Base-by-base conservation (phyloP, 331 rosid genomes). In the Malus hybrid region DNA sequence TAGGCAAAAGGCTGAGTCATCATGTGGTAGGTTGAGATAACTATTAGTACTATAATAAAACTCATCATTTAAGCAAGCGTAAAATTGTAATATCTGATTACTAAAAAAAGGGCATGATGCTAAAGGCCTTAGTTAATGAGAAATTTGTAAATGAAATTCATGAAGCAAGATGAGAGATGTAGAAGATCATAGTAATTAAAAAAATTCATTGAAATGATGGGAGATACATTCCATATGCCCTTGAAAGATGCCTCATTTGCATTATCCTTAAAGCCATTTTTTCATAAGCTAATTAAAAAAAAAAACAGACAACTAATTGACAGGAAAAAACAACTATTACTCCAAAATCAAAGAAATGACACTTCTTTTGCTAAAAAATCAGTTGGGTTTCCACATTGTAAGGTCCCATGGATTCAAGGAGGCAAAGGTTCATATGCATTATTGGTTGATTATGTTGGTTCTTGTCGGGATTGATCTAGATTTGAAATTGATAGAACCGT, bases 181-280 rank as follows among this genome's bases (percentile, higher is more conserved):
- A 86, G 83, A 86, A 77, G 77, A 82, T 85, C 75, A 82, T 84
- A 71, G 76, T 85, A 65, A 88, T 42, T 4, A 5, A 22, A 71
- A 76, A 66, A 78, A 67, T 68, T 66, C 75, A 77, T 83, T 86
- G 86, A 81, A 83, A 76, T 82, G 66, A 86, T 85, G 80, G 96
- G 87, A 85, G 90, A 91, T 91, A 86, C 83, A 88, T 84, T 93
- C 93, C 87, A 77, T 79, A 71, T 86, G 90, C 85, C 88, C 84
- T 91, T 87, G 91, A 88, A 91, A 83, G 82, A 74, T 70, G 75
- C 68, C 78, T 71, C 72, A 63, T 74, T 80, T 72, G 83, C 86
- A 83, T 88, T 84, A 85, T 89, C 87, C 77, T 75, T 72, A 36
- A 79, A 79, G 63, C 85, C 78, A 74, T 79, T 86, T 82, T 86